These are phyloP conservation scores for Penicillium nucicola DNA, from an alignment of 495 filamentous ascomycete species.

Conservation along the genomic window DNA sequence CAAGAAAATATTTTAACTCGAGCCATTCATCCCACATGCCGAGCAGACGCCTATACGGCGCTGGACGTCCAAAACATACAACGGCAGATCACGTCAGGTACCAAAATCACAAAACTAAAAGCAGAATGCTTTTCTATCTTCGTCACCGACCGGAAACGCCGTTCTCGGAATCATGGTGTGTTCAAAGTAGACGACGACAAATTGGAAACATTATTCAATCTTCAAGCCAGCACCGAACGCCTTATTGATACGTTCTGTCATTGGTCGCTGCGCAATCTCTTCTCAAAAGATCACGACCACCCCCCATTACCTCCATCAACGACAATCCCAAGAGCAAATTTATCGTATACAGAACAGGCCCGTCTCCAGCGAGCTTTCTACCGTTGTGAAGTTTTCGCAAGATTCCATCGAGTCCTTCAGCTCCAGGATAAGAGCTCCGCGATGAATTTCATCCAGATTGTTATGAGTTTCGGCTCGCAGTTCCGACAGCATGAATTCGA, in stretches of 20 bases:
- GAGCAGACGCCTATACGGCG: neutral
- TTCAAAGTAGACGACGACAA: neutral
- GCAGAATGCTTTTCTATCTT: neutral
- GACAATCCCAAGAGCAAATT: neutral
- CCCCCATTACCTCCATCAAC: neutral
- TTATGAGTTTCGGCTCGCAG: neutral
- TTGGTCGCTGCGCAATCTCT: neutral
- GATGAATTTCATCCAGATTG: neutral
- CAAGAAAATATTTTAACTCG: neutral
- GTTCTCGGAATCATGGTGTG: neutral
- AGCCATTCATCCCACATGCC: neutral
- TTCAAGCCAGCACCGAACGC: neutral
- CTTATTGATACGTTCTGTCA: neutral
- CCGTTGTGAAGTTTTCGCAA: neutral
- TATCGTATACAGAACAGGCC: neutral
- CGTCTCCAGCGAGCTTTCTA: neutral
- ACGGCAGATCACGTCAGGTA: neutral
- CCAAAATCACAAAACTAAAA: neutral
- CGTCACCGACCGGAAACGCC: neutral
- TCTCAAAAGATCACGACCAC: neutral
- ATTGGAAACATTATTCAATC: neutral
- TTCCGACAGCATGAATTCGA: neutral
- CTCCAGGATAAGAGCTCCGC: neutral
- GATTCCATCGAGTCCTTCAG: neutral
- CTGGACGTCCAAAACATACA: neutral